Base-by-base conservation (phyloP, 2,329 filamentous ascomycete genomes). In the Gnomoniopsis smithogilvyi region DNA sequence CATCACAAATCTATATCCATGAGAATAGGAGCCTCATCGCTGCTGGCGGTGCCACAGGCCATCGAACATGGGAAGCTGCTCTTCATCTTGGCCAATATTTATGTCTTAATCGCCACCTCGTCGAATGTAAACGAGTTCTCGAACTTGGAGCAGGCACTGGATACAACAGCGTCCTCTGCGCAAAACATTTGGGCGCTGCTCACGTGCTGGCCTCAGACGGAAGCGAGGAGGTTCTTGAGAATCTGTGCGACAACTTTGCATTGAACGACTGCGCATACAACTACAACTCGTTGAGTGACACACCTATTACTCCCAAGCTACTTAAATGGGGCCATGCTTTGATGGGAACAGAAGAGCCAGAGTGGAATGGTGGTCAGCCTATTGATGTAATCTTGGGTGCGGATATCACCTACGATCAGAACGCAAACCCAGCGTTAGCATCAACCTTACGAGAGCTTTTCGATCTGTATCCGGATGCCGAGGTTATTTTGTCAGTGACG, bases 1-100 rank as follows among this genome's bases (percentile, higher is more conserved):
- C 47, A 17, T 61, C 68, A 1, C 61, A 64, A 30, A 80, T 92
- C 58, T 89, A 85, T 1, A 75, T 92, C 1, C 79, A 90, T 15
- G 90, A 93, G 73, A 86, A 86, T 34, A 83, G 85, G 2, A 81
- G 81, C 33, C 79, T 93, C 30, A 83, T 94, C 51, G 85, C 89
- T 1, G 87, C 86, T 2, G 80, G 80, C 0, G 89, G 89, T 1
- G 92, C 89, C 1, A 94, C 90, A 0, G 90, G 90, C 1, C 79
- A 90, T 24, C 82, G 90, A 36, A 94, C 91, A 0, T 95, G 90
- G 91, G 91, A 94, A 70, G 90, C 90, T 1, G 86, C 89, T 1
- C 75, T 94, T 10, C 88, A 92, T 65, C 78, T 94, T 0, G 88
- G 88, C 1, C 81, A 86, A 48, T 92, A 86, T 66, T 80, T 93